A percentile compares a stretch with the other conserved stretches of the same genome.
Evolutionary conservation across 2,329 filamentous ascomycete species (phyloP).

Genomic region (Diaporthe citri): DNA sequence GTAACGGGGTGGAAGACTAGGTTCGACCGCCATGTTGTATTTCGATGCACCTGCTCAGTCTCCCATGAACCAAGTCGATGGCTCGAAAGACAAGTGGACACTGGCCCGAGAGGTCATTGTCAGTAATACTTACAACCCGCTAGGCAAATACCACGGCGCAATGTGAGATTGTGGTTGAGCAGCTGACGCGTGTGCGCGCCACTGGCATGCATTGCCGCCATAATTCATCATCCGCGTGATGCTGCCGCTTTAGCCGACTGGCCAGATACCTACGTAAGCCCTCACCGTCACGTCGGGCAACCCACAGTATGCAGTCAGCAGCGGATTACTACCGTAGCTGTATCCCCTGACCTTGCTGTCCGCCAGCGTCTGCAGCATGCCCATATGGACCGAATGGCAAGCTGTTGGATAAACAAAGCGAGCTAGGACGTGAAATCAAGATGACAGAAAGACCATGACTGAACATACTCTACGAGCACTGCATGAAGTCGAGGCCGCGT

Average conservation of each 20-base stretch:
- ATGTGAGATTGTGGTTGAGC: no score
- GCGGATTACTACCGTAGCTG: neutral
- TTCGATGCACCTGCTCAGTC: neutral
- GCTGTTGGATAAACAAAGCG: neutral
- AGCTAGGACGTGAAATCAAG: no score
- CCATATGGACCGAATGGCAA: neutral
- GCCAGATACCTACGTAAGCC: no score
- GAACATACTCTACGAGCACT: no score
- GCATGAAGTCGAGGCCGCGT: no score
- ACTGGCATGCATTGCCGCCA: neutral
- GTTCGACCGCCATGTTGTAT: neutral
- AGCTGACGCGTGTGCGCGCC: no score
- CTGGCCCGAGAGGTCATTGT: neutral
- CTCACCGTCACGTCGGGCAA: neutral
- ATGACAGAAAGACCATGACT: no score
- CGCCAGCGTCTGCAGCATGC: neutral
- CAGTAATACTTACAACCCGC: no score
- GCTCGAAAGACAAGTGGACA: neutral
- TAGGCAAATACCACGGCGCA: no score
- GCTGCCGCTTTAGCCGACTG: neutral
- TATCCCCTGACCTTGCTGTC: neutral
- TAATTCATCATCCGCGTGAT: neutral
- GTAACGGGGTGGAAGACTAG: constrained; percentile 42
- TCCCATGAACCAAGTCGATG: neutral
- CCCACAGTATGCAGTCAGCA: constrained; percentile 1